Conservation (phyloP, 345 rosid species). For the Linum usitatissimum region DNA sequence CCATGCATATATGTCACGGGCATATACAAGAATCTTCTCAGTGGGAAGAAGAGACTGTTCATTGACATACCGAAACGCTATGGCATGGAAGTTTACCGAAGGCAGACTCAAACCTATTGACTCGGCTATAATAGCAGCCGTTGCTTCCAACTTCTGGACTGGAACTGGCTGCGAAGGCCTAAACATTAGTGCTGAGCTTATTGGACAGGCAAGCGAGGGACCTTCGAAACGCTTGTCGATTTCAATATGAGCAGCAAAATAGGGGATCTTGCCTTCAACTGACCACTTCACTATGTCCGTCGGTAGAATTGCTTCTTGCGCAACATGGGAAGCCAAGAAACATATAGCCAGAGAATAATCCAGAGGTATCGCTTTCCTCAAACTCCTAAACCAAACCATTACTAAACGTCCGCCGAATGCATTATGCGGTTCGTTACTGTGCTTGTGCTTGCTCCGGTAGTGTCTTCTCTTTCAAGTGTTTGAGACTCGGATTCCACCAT, state of each 20-base stretch:
- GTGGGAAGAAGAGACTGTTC: slow-evolving; percentile 42
- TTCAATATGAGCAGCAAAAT: slow-evolving; percentile 46
- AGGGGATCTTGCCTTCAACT: slow-evolving; percentile 75
- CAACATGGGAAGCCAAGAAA: slow-evolving; percentile 62
- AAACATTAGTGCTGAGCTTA: slow-evolving; percentile 52
- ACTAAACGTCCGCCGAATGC: slow-evolving; percentile 58
- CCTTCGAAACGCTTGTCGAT: slow-evolving; percentile 43
- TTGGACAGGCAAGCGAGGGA: slow-evolving; percentile 46
- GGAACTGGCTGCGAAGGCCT: slow-evolving; percentile 40
- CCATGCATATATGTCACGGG: slow-evolving; percentile 50
- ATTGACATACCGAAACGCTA: slow-evolving; percentile 49
- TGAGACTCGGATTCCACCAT: slow-evolving; percentile 44
- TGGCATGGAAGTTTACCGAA: slow-evolving; percentile 56
- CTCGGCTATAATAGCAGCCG: slow-evolving; percentile 57
- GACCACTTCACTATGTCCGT: slow-evolving; percentile 53
- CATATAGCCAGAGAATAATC: slow-evolving; percentile 55
- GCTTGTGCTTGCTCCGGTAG: too few relatives aligned
- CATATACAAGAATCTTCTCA: slow-evolving; percentile 42
- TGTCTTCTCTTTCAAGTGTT: slow-evolving; percentile 24
- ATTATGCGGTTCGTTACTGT: too few relatives aligned
- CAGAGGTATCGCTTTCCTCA: slow-evolving; percentile 42
- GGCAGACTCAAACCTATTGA: slow-evolving; percentile 53
- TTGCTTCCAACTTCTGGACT: slow-evolving; percentile 44
- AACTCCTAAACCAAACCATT: slow-evolving; percentile 45
- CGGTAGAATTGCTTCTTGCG: slow-evolving; percentile 55